Percentiles rank a stretch among this genome's conserved stretches.
Evolutionary conservation across 148 eudicot species (phyloP).

Genomic region (Nepenthes mirabilis): DNA sequence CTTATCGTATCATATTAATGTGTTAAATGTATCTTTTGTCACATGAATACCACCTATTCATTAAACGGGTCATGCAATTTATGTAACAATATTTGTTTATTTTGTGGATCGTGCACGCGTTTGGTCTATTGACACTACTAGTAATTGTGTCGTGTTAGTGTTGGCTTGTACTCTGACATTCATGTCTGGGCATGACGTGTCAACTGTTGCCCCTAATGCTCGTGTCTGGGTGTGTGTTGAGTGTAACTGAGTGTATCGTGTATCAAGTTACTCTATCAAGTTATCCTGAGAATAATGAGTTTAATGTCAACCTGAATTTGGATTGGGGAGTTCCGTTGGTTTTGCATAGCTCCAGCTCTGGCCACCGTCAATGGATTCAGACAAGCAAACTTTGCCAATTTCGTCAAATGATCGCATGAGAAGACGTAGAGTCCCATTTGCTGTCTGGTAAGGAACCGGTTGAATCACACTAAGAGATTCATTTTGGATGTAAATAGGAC

Average conservation of each 20-base stretch:
- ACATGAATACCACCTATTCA: no score
- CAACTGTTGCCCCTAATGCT: no score
- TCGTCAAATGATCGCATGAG: conserved; percentile 58
- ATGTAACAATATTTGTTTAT: no score
- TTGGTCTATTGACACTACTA: no score
- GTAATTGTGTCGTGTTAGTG: no score
- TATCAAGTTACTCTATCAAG: not conserved
- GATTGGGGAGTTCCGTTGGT: conserved; percentile 76
- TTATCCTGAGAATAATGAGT: not conserved
- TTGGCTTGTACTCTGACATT: no score
- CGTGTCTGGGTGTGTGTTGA: not conserved
- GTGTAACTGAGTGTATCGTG: not conserved
- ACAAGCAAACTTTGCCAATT: conserved; percentile 51
- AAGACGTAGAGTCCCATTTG: conserved; percentile 62
- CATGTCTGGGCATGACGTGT: not conserved
- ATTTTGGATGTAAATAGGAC: conserved; percentile 66
- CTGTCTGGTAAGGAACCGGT: conserved; percentile 85
- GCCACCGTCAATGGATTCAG: conserved; percentile 86
- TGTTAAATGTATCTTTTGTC: no score
- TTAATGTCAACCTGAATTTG: conserved; percentile 68
- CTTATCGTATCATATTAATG: no score
- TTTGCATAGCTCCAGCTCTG: conserved; percentile 62
- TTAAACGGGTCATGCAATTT: no score
- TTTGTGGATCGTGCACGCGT: no score
- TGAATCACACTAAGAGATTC: conserved; percentile 70